Conservation (phyloP, 352 stramenopile genomes). For the Globisporangium apiculatum region DNA sequence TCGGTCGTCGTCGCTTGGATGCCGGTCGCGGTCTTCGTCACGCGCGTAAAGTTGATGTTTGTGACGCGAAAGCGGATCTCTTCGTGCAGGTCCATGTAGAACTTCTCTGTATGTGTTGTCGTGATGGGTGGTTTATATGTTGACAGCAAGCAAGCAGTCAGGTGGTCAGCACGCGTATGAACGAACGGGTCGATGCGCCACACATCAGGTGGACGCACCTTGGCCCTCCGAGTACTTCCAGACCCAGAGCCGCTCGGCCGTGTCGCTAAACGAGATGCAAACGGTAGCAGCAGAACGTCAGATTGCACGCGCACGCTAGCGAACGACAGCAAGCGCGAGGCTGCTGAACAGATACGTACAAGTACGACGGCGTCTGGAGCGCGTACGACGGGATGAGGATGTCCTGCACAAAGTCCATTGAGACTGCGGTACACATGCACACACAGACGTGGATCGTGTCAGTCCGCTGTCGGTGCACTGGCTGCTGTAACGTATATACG, state of each 20-base stretch:
- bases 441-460: neutral
- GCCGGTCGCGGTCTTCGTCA: slow-evolving; percentile 83
- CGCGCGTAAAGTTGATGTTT: slow-evolving; percentile 86
- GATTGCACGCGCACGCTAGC: neutral
- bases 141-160: too few relatives aligned
- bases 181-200: neutral
- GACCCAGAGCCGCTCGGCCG: slow-evolving; percentile 70
- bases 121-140: neutral
- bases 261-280: slow-evolving; percentile 34
- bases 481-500: neutral
- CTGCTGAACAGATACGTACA: slow-evolving; percentile 26
- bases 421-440: slow-evolving; percentile 25
- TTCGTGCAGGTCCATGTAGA: slow-evolving; percentile 86
- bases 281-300: neutral
- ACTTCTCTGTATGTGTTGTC: slow-evolving; percentile 41
- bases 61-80: slow-evolving; percentile 84
- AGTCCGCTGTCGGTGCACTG: neutral
- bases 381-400: slow-evolving; percentile 87
- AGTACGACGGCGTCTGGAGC: slow-evolving; percentile 84
- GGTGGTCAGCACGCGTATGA: neutral
- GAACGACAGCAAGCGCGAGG: neutral
- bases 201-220: slow-evolving; percentile 16
- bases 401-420: slow-evolving; percentile 88
- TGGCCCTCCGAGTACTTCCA: slow-evolving; percentile 85
- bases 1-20: slow-evolving; percentile 84